Evolutionary conservation across 2,329 filamentous ascomycete genomes (phyloP).

Genomic region (Hypomyces rosellus): DNA sequence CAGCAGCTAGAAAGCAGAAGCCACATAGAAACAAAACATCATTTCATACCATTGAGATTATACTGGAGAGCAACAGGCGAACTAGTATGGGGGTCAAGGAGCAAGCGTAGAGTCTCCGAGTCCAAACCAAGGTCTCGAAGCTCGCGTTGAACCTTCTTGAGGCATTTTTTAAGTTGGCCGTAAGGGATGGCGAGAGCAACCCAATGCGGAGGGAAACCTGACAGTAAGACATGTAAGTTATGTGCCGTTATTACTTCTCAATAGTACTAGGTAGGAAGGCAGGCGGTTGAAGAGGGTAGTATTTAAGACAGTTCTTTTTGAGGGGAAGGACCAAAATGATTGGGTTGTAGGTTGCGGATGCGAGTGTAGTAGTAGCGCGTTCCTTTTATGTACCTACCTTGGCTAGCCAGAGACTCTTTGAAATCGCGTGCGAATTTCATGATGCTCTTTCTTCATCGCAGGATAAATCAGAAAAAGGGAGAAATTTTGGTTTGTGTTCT

Average conservation of each 20-base stretch:
- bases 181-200: slow-evolving; percentile 75
- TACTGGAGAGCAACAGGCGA: slow-evolving; percentile 47
- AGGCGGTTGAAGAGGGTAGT: not conserved
- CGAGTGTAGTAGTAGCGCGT: too few species aligned
- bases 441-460: slow-evolving; percentile 12
- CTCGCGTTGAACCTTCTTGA: slow-evolving; percentile 72
- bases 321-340: too few species aligned
- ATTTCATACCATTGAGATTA: slow-evolving; percentile 42
- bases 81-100: slow-evolving; percentile 49
- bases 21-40: not conserved
- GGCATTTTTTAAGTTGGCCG: slow-evolving; percentile 78
- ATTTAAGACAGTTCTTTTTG: too few species aligned
- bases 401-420: slow-evolving; percentile 59
- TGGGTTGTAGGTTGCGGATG: too few species aligned
- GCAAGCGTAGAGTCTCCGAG: slow-evolving; percentile 58
- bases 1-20: not conserved
- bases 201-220: slow-evolving; percentile 66
- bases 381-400: slow-evolving; percentile 33
- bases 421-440: slow-evolving; percentile 90
- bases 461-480: not conserved
- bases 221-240: not conserved
- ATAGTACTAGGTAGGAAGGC: not conserved
- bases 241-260: too few species aligned
- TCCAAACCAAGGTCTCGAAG: slow-evolving; percentile 66
- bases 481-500: not conserved